These are phyloP conservation scores for Botrytis deweyae DNA, from an alignment of 2,329 filamentous ascomycete species.

Conservation along the genomic window DNA sequence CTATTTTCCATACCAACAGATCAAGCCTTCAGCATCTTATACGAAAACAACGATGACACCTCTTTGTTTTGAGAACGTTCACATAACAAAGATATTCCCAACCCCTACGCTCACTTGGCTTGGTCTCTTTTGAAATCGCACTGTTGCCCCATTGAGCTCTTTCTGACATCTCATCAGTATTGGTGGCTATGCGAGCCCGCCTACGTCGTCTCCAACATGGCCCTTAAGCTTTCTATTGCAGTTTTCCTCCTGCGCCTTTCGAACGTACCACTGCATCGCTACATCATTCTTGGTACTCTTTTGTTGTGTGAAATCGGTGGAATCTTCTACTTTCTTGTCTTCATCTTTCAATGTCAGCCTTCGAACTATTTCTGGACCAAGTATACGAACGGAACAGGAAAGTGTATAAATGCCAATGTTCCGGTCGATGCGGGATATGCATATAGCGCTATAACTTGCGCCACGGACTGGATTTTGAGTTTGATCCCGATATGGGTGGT, in stretches of 20 bases:
- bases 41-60: neutral
- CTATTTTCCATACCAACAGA: neutral
- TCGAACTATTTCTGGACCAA: slow-evolving; percentile 43
- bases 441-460: slow-evolving; percentile 44
- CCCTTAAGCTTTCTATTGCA: slow-evolving; percentile 44
- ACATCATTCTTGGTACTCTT: slow-evolving; percentile 41
- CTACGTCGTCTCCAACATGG: slow-evolving; percentile 44
- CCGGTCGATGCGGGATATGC: slow-evolving; percentile 41
- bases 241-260: slow-evolving; percentile 44
- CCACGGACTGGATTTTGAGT: slow-evolving; percentile 44
- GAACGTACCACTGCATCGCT: slow-evolving; percentile 37
- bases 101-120: neutral
- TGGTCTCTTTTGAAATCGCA: neutral
- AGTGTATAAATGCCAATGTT: slow-evolving; percentile 39
- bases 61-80: neutral
- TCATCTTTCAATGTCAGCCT: slow-evolving; percentile 44
- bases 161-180: slow-evolving; percentile 28
- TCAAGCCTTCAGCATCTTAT: neutral
- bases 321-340: slow-evolving; percentile 42
- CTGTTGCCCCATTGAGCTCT: neutral
- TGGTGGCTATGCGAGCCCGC: slow-evolving; percentile 43
- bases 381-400: slow-evolving; percentile 39
- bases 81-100: neutral
- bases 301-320: slow-evolving; percentile 40
- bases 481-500: slow-evolving; percentile 45